Base-by-base conservation (phyloP, 768 basidiomycete species). In the Termitomyces sp. region DNA sequence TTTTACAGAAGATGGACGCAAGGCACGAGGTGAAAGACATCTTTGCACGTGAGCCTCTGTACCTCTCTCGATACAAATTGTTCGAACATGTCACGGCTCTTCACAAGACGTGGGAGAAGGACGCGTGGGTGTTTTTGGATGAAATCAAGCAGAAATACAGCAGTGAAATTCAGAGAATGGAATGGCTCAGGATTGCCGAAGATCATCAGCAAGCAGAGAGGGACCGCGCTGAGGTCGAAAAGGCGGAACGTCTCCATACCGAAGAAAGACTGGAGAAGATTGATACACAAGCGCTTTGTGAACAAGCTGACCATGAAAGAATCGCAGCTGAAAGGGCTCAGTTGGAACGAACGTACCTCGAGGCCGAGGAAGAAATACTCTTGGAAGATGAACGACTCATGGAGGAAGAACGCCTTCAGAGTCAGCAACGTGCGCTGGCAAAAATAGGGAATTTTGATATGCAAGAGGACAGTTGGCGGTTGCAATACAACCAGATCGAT, bases 1-100 rank as follows among this genome's bases (percentile, higher is more conserved):
- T 81, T 3, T 70, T 90, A 19, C 75, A 75, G 19, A 71, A 69
- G 23, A 82, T 92, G 75, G 81, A 85, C n/a, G 62, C 72, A 33
- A 58, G 68, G 9, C 75, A 82, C 35, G 70, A 72, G 44, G 66
- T 71, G 1, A 68, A 72, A 31, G 82, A 84, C 51, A 53, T 71
- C 17, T 64, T 73, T 42, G 69, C 78, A n/a, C 75, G 78, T 43
- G 78, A 84, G 47, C 64, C 66, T 21, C 54, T 90, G 1, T 75
- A 81, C 54, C 67, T 72, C 19, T 67, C 82, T 12, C 78, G 87
- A 44, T 69, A 71, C 43, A 72, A 76, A 54, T 73, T 75, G 7
- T 72, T 82, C 15, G 78, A 85, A 61, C 79, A 84, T 58, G 70
- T 76, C 0, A 81, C 84, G 59, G 58, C 74, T 17, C 75, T 73